These are phyloP conservation scores for Neurospora sp. DNA, from an alignment of 495 filamentous ascomycete species.

Conservation along the genomic window DNA sequence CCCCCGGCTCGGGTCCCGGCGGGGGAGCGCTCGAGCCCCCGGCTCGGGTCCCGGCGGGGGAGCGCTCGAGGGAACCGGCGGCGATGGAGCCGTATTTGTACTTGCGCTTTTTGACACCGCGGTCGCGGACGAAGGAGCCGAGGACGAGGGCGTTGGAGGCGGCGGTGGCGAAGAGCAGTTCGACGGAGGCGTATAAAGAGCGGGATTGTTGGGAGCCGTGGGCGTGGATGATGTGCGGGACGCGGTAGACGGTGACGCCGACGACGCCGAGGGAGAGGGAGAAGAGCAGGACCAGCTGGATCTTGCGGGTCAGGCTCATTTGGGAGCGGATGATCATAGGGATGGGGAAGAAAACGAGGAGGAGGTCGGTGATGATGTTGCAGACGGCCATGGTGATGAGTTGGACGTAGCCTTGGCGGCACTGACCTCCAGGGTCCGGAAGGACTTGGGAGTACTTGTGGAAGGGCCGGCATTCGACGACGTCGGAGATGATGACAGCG, in stretches of 20 bases:
- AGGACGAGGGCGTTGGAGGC: conserved; percentile 71
- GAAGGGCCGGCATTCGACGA: conserved; percentile 81
- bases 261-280: conserved; percentile 69
- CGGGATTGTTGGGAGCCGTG: conserved; percentile 61
- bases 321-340: conserved; percentile 67
- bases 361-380: conserved; percentile 79
- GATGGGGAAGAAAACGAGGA: conserved; percentile 80
- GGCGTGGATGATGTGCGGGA: conserved; percentile 56
- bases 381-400: conserved; percentile 78
- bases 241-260: conserved; percentile 62
- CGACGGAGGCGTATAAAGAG: conserved; percentile 66
- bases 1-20: too few relatives aligned
- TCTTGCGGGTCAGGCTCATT: conserved; percentile 56
- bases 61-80: conserved; percentile 36
- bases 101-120: conserved; percentile 67
- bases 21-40: too few relatives aligned
- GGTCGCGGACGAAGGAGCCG: conserved; percentile 71
- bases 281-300: conserved; percentile 64
- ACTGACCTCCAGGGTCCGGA: conserved; percentile 77
- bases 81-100: conserved; percentile 48
- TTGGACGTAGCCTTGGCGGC: conserved; percentile 74
- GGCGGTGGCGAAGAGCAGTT: conserved; percentile 65
- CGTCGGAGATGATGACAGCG: conserved; percentile 66
- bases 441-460: conserved; percentile 81
- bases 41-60: too few relatives aligned